Conservation (phyloP, 306 rosid genomes). For the Quercus suber region DNA sequence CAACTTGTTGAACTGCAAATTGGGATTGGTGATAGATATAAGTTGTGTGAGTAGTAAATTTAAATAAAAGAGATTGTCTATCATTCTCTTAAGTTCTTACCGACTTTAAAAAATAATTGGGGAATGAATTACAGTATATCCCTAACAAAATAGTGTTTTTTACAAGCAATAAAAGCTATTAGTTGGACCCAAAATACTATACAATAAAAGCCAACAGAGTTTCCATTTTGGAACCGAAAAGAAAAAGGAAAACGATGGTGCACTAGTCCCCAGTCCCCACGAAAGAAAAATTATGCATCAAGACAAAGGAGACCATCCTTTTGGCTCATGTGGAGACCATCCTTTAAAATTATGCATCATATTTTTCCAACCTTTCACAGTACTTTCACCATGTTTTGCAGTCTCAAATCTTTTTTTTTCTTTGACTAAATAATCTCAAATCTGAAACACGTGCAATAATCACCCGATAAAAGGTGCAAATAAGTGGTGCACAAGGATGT, state of each 20-base stretch:
- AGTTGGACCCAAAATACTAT: too few species aligned
- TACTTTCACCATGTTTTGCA: not conserved
- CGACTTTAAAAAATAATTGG: too few species aligned
- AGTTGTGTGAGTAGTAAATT: too few species aligned
- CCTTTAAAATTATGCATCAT: too few species aligned
- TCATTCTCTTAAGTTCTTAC: too few species aligned
- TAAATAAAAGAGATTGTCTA: too few species aligned
- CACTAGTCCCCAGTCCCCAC: not conserved
- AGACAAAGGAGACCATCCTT: conserved; percentile 7
- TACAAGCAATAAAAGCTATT: too few species aligned
- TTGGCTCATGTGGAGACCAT: not conserved
- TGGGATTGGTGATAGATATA: too few species aligned
- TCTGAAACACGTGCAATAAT: too few species aligned
- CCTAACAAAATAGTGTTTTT: too few species aligned
- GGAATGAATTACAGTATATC: too few species aligned
- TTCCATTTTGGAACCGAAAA: conserved; percentile 12
- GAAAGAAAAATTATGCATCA: not conserved
- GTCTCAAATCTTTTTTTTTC: not conserved
- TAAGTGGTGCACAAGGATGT: not conserved
- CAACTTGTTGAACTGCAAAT: too few species aligned
- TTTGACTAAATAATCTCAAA: not conserved
- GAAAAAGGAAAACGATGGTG: conserved; percentile 11
- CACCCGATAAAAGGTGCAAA: not conserved
- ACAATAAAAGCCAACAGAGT: conserved; percentile 3
- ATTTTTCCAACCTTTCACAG: not conserved